Percentiles rank a stretch among this genome's conserved stretches.
Evolutionary conservation across 331 rosid species (phyloP).

Genomic region (Quercus lobata): DNA sequence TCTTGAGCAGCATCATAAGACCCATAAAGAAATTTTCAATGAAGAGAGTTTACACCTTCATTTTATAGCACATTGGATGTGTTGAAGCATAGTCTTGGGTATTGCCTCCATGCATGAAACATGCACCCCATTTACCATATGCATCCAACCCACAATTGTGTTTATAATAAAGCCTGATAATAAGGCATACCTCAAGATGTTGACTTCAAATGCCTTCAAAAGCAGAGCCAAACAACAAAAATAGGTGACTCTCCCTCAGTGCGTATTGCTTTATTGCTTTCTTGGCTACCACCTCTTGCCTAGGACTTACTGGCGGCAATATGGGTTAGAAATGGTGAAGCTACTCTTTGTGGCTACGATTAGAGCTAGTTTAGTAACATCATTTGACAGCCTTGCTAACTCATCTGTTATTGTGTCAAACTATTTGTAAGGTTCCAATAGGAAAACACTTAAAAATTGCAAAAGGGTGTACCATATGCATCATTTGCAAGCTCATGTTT

Average conservation of each 20-base stretch:
- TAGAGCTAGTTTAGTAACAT: too few relatives aligned
- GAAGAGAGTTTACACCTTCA: background rate
- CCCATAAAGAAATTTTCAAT: background rate
- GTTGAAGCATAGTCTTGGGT: background rate
- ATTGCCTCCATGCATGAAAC: background rate
- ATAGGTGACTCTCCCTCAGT: background rate
- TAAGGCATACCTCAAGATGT: background rate
- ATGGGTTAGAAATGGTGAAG: too few relatives aligned
- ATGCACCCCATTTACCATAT: background rate
- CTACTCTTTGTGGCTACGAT: too few relatives aligned
- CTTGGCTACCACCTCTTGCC: too few relatives aligned
- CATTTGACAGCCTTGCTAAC: background rate
- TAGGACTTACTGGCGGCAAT: background rate
- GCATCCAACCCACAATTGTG: background rate
- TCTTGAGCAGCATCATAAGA: too few relatives aligned
- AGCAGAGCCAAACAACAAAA: background rate
- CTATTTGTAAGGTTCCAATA: background rate
- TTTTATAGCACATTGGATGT: background rate
- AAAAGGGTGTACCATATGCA: too few relatives aligned
- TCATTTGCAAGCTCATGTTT: too few relatives aligned
- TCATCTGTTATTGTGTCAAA: background rate
- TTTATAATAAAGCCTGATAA: background rate
- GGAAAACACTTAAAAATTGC: background rate
- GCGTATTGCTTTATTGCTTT: too few relatives aligned
- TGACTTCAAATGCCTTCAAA: background rate